A percentile compares a stretch with the other conserved stretches of the same genome.
These are phyloP conservation scores for Juncus effusus DNA, from an alignment of 176 grass and related monocot genomes.

Conservation along the genomic window DNA sequence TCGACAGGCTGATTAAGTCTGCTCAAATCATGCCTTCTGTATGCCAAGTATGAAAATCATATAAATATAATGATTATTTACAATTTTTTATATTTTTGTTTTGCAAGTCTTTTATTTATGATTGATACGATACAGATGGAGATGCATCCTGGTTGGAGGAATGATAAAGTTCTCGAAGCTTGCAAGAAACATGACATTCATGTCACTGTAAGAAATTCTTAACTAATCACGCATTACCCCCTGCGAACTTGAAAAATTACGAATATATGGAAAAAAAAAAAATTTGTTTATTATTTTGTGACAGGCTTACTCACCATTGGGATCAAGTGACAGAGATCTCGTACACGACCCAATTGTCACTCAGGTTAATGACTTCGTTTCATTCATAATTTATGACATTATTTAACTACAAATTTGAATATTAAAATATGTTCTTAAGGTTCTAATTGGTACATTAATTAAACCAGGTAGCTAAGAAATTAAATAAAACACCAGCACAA, in stretches of 20 bases:
- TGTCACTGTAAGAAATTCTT: slow-evolving; percentile 48
- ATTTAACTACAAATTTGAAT: not conserved
- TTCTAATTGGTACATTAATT: not conserved
- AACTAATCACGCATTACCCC: too few species aligned
- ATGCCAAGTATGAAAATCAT: slow-evolving; percentile 51
- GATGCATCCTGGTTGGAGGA: slow-evolving; percentile 86
- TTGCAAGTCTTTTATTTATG: not conserved
- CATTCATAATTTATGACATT: slow-evolving; percentile 1
- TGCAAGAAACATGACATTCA: slow-evolving; percentile 75
- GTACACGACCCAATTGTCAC: slow-evolving; percentile 49
- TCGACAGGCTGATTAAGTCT: slow-evolving; percentile 41
- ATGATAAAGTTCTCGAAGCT: slow-evolving; percentile 62
- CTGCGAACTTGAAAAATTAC: too few species aligned
- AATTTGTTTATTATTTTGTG: not conserved
- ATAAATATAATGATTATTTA: not conserved
- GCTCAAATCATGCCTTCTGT: slow-evolving; percentile 49
- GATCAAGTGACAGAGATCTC: slow-evolving; percentile 55
- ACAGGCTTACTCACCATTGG: slow-evolving; percentile 74
- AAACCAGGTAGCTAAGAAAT: slow-evolving; percentile 55
- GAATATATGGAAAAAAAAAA: not conserved
- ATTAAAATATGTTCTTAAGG: not conserved
- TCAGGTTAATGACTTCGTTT: slow-evolving; percentile 13
- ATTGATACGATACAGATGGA: slow-evolving; percentile 42
- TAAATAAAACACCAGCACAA: slow-evolving; percentile 67
- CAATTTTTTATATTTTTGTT: too few species aligned